These are phyloP conservation scores for Wolfiporia cocos DNA, from an alignment of 1,284 basidiomycete genomes.

Conservation along the genomic window DNA sequence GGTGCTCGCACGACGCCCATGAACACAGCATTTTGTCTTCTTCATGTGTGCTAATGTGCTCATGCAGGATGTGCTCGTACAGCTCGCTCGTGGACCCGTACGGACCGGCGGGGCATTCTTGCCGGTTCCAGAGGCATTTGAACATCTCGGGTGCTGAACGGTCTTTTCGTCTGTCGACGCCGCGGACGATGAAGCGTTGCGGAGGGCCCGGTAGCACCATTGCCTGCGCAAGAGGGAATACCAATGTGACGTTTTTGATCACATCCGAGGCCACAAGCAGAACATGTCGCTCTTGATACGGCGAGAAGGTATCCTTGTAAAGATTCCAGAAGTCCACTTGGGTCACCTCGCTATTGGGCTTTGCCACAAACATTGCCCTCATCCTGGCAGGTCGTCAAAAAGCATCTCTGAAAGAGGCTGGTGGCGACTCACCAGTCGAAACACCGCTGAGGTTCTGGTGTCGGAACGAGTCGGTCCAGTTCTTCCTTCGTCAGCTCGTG, in stretches of 20 bases:
- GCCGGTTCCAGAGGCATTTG: slow-evolving; percentile 64
- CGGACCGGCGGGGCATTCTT: slow-evolving; percentile 41
- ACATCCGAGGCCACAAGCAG: slow-evolving; percentile 79
- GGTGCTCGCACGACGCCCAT: slow-evolving; percentile 59
- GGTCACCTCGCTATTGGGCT: slow-evolving; percentile 69
- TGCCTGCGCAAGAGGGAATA: slow-evolving; percentile 76
- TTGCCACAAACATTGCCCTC: slow-evolving; percentile 69
- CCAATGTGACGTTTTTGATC: slow-evolving; percentile 77
- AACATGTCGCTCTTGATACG: slow-evolving; percentile 45
- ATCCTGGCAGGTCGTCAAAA: slow-evolving; percentile 51
- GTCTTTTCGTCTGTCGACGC: slow-evolving; percentile 65
- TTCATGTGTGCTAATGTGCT: slow-evolving; percentile 44
- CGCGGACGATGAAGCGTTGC: slow-evolving; percentile 75
- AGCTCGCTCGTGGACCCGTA: slow-evolving; percentile 50
- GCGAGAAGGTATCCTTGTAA: slow-evolving; percentile 70
- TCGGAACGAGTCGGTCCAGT: slow-evolving; percentile 46
- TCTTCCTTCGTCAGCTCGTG: slow-evolving; percentile 67
- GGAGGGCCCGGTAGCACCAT: slow-evolving; percentile 72
- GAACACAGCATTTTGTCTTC: slow-evolving; percentile 44
- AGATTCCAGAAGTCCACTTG: slow-evolving; percentile 90
- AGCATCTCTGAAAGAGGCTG: neutral
- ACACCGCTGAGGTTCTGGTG: slow-evolving; percentile 69
- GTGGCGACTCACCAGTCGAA: slow-evolving; percentile 59
- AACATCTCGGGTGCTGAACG: slow-evolving; percentile 47
- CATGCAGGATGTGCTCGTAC: slow-evolving; percentile 57